Evolutionary conservation across 495 filamentous ascomycete genomes (phyloP).

Genomic region (Hypoxylon rickii): DNA sequence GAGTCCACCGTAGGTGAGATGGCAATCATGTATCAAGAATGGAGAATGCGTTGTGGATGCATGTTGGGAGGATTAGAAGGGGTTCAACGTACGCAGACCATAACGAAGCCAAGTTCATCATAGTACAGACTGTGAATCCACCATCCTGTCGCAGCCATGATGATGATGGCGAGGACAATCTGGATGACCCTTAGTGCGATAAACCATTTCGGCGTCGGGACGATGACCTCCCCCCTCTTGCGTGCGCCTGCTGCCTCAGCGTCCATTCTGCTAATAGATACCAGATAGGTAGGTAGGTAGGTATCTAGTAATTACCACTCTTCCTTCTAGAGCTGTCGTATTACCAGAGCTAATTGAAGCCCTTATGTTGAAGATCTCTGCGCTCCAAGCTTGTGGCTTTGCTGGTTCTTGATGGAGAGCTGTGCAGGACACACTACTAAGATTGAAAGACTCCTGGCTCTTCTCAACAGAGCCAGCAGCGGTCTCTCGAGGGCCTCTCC

Average conservation of each 20-base stretch:
- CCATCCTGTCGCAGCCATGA: conserved; percentile 43
- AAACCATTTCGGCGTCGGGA: conserved; percentile 47
- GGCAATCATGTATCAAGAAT: too few species aligned
- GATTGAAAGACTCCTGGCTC: too few species aligned
- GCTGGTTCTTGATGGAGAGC: background rate
- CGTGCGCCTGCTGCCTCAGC: conserved; percentile 17
- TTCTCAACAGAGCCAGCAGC: background rate
- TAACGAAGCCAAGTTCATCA: conserved; percentile 43
- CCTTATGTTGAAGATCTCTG: background rate
- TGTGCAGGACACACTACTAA: background rate
- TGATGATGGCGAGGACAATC: conserved; percentile 43
- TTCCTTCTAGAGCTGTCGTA: background rate
- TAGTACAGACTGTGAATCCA: conserved; percentile 49
- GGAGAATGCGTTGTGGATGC: too few species aligned
- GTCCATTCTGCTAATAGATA: background rate
- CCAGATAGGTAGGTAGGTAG: background rate
- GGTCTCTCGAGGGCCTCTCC: background rate
- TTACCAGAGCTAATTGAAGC: background rate
- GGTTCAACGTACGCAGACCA: conserved; percentile 46
- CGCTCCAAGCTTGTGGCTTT: background rate
- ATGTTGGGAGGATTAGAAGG: too few species aligned
- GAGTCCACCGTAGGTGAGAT: too few species aligned
- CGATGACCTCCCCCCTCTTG: conserved; percentile 31
- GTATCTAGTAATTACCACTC: background rate
- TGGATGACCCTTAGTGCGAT: conserved; percentile 46